phyloP scores from a whole-genome alignment of 2,329 filamentous ascomycete genomes.

The Fusarium sp. region DNA sequence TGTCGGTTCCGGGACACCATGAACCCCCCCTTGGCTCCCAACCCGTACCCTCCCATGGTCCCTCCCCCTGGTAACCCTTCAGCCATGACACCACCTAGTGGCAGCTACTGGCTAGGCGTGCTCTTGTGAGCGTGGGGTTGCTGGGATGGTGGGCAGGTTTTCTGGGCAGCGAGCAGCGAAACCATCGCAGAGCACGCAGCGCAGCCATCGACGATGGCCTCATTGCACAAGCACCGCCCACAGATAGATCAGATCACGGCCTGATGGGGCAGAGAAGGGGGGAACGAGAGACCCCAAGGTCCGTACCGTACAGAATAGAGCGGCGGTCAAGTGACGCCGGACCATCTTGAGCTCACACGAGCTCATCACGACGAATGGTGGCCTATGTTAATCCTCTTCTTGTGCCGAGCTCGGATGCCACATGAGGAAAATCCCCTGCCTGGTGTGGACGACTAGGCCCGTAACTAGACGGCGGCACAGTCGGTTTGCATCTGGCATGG shows the following conservation, averaged over 20 bases:
- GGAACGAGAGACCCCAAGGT: constrained; percentile 17
- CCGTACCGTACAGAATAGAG: constrained; percentile 16
- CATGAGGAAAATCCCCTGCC: constrained; percentile 39
- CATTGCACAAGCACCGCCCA: constrained; percentile 39
- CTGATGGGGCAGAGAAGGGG: constrained; percentile 16
- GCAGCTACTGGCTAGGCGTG: constrained; percentile 34
- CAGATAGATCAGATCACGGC: constrained; percentile 40
- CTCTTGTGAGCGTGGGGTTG: constrained; percentile 40
- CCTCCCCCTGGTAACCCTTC: constrained; percentile 18
- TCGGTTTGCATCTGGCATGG: constrained; percentile 33
- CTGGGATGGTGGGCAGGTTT: constrained; percentile 40
- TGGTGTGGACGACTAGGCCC: constrained; percentile 29
- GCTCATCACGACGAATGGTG: constrained; percentile 39
- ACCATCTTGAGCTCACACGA: constrained; percentile 37
- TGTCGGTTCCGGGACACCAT: constrained; percentile 33
- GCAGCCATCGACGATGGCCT: constrained; percentile 41
- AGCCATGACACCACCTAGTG: constrained; percentile 41
- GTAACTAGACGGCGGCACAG: constrained; percentile 5
- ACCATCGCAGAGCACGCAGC: constrained; percentile 33
- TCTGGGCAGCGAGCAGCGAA: constrained; percentile 34
- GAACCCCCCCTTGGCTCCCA: constrained; percentile 7
- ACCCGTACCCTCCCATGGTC: constrained; percentile 4
- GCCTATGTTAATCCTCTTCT: constrained; percentile 28
- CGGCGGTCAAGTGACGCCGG: constrained; percentile 44
- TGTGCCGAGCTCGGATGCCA: constrained; percentile 40